phyloP scores from a whole-genome alignment of 2,329 filamentous ascomycete genomes.

The Trichoderma lentiforme region DNA sequence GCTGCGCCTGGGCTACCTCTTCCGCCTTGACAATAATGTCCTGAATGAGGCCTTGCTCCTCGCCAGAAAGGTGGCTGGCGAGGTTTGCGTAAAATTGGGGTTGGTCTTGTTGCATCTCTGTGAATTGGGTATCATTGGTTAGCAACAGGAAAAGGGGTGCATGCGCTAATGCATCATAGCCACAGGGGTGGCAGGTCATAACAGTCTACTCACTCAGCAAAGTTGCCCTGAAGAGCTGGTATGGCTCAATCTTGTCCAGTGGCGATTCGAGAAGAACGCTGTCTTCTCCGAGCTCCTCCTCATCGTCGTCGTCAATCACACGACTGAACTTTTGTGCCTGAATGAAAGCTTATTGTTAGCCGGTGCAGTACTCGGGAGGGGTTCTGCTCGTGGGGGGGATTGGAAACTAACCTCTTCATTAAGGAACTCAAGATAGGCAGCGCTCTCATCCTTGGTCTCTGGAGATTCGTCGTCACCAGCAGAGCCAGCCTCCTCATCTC shows the following conservation, averaged over 20 bases:
- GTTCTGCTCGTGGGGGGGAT: background rate
- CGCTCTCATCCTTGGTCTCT: slow-evolving; percentile 84
- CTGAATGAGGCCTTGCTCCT: slow-evolving; percentile 80
- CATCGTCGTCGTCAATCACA: slow-evolving; percentile 65
- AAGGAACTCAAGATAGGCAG: slow-evolving; percentile 91
- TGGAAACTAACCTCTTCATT: slow-evolving; percentile 70
- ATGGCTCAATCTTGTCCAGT: slow-evolving; percentile 92
- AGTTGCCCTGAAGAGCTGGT: slow-evolving; percentile 79
- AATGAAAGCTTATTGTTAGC: background rate
- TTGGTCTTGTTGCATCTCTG: slow-evolving; percentile 86
- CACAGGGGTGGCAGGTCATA: background rate
- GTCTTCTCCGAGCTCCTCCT: slow-evolving; percentile 89
- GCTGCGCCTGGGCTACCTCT: slow-evolving; percentile 36
- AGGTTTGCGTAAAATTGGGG: slow-evolving; percentile 82
- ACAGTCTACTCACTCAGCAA: slow-evolving; percentile 67
- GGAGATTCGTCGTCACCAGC: slow-evolving; percentile 61
- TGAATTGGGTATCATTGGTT: slow-evolving; percentile 17
- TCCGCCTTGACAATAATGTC: slow-evolving; percentile 65
- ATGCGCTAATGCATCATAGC: background rate
- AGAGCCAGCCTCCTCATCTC: slow-evolving; percentile 60
- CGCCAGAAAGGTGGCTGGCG: slow-evolving; percentile 71
- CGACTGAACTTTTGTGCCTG: slow-evolving; percentile 81
- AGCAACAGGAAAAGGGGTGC: slow-evolving; percentile 22
- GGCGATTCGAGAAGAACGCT: slow-evolving; percentile 90
- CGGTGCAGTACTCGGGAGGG: background rate